These are phyloP conservation scores for Guillardia theta DNA, from an alignment of 78 protist genomes.

Conservation along the genomic window DNA sequence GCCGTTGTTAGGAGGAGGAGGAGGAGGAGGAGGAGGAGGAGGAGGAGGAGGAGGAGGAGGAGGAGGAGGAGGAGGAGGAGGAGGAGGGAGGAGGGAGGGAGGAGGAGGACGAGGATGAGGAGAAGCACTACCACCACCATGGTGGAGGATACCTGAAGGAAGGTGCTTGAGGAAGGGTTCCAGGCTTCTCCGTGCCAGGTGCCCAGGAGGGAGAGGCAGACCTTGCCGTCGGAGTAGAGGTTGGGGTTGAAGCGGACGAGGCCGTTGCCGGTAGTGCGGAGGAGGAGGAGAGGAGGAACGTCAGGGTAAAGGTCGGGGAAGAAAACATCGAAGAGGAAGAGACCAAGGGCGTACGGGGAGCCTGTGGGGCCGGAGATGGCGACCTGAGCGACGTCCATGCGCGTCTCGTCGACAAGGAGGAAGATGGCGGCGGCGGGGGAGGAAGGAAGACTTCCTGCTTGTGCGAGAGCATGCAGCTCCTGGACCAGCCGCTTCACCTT, in stretches of 20 bases:
- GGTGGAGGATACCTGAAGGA: background rate
- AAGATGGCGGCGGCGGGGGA: background rate
- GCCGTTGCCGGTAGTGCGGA: conserved; percentile 47
- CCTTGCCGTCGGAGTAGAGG: conserved; percentile 72
- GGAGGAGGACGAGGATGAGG: background rate
- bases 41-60: background rate
- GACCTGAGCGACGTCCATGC: background rate
- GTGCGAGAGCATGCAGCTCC: background rate
- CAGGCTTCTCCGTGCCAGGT: conserved; percentile 60
- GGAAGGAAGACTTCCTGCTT: background rate
- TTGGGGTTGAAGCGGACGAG: conserved; percentile 70
- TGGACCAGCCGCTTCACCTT: too few relatives aligned
- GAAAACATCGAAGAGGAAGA: background rate
- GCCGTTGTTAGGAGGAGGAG: too few relatives aligned
- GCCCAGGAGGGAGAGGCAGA: conserved; percentile 60
- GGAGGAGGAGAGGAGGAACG: background rate
- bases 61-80: background rate
- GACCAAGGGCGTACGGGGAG: background rate
- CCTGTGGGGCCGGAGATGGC: background rate
- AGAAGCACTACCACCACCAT: background rate
- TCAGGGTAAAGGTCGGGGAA: background rate
- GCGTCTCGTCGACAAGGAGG: conserved; percentile 6
- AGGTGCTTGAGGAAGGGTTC: conserved; percentile 12
- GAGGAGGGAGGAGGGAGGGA: background rate
- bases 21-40: background rate